Evolutionary conservation across 75 land plant genomes (phyloP).

Genomic region (Gnetum montanum): DNA sequence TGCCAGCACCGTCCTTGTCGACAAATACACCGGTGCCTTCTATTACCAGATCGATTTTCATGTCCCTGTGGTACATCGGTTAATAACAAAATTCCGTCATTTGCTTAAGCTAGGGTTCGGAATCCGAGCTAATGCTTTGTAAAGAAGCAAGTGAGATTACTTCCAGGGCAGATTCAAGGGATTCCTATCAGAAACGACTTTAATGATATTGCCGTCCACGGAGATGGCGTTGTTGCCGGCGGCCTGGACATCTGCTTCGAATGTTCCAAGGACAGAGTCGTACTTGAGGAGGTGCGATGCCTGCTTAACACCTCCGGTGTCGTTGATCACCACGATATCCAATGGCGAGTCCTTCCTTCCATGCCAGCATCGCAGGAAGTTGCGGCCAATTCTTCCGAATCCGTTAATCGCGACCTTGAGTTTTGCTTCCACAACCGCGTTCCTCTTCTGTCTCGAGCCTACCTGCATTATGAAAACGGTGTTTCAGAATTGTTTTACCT

Average conservation of each 20-base stretch:
- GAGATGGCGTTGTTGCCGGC: constrained; percentile 65
- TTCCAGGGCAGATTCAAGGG: constrained; percentile 91
- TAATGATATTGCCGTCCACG: constrained; percentile 90
- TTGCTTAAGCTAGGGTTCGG: too few species aligned
- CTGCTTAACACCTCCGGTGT: constrained; percentile 99
- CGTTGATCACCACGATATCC: constrained; percentile 91
- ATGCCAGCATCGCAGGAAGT: constrained; percentile 98
- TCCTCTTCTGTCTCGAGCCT: constrained; percentile 32
- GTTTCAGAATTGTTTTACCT: neutral
- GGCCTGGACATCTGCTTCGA: constrained; percentile 86
- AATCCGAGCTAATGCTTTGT: too few species aligned
- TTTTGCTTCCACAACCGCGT: constrained; percentile 75
- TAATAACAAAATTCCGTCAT: too few species aligned
- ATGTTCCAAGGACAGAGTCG: constrained; percentile 96
- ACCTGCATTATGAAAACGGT: constrained; percentile 8
- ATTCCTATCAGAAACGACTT: constrained; percentile 87
- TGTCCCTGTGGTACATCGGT: constrained; percentile 68
- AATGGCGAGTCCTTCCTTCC: constrained; percentile 94
- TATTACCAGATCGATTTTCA: constrained; percentile 85
- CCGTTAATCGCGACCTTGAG: constrained; percentile 97
- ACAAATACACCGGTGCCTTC: constrained; percentile 99
- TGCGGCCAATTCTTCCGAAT: constrained; percentile 93
- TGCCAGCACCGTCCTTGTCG: constrained; percentile 95
- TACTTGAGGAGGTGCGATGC: constrained; percentile 97
- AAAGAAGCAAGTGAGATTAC: too few species aligned